Evolutionary conservation across 2,329 filamentous ascomycete genomes (phyloP).

Genomic region (Chaetomiaceae sp.): DNA sequence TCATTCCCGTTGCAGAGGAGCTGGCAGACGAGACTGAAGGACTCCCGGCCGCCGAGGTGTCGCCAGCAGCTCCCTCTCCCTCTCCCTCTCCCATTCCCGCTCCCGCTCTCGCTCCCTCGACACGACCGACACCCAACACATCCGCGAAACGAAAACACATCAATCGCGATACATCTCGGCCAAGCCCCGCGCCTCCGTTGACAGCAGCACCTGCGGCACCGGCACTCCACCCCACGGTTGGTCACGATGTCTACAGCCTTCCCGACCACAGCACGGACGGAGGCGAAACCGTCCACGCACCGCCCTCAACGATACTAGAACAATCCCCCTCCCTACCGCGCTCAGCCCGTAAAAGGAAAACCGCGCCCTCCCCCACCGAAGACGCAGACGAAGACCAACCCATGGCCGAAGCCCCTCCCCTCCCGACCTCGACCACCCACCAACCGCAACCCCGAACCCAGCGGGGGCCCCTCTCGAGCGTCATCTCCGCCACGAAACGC

Average conservation of each 20-base stretch:
- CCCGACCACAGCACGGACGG: slow-evolving; percentile 22
- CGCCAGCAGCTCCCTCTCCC: slow-evolving; percentile 15
- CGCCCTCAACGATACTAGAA: not conserved
- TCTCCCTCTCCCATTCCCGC: slow-evolving; percentile 15
- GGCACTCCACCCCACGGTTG: slow-evolving; percentile 5
- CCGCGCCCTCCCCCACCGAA: not conserved
- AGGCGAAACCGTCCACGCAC: not conserved
- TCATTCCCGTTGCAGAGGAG: slow-evolving; percentile 33
- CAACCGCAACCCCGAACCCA: not conserved
- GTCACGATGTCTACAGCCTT: slow-evolving; percentile 17
- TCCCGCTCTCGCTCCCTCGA: slow-evolving; percentile 19
- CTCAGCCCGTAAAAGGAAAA: no score
- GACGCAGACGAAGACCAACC: slow-evolving; percentile 8
- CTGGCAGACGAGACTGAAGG: slow-evolving; percentile 19
- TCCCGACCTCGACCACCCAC: not conserved
- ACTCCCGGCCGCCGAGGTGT: slow-evolving; percentile 18
- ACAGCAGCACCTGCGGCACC: no score
- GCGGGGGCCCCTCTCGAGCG: slow-evolving; percentile 19
- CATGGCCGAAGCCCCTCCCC: slow-evolving; percentile 19
- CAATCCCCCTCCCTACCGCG: not conserved
- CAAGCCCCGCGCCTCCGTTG: no score
- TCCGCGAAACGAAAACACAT: slow-evolving; percentile 39
- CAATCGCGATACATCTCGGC: slow-evolving; percentile 2
- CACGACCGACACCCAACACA: slow-evolving; percentile 40
- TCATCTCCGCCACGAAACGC: slow-evolving; percentile 21